These are phyloP conservation scores for Glycyrrhiza uralensis DNA, from an alignment of 306 rosid genomes.

Conservation along the genomic window DNA sequence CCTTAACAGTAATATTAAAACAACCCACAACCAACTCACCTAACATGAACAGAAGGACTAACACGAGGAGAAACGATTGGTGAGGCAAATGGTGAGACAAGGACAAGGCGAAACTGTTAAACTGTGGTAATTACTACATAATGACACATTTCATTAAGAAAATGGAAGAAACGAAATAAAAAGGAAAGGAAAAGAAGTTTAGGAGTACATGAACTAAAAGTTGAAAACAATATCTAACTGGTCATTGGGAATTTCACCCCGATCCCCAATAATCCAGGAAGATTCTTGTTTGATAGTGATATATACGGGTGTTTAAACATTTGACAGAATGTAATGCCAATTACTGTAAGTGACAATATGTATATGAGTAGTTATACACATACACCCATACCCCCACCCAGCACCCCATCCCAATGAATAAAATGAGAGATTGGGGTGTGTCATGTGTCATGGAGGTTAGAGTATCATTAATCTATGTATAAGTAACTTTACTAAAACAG, in stretches of 20 bases:
- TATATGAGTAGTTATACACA: too few species aligned
- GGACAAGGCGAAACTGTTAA: neutral
- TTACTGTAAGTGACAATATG: neutral
- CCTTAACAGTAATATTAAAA: constrained; percentile 2
- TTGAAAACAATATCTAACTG: neutral
- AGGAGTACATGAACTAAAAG: neutral
- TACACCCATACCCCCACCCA: too few species aligned
- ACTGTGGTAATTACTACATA: neutral
- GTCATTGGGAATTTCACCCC: neutral
- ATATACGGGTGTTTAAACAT: neutral
- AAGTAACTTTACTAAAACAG: constrained; percentile 2
- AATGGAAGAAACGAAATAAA: neutral
- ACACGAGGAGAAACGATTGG: neutral
- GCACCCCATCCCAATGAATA: too few species aligned
- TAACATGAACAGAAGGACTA: neutral
- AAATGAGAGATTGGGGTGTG: too few species aligned
- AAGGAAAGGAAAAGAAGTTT: neutral
- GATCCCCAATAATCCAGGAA: neutral
- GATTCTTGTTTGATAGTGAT: neutral
- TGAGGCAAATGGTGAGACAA: neutral
- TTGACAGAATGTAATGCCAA: constrained; percentile 3
- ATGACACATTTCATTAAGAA: neutral
- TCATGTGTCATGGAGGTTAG: too few species aligned
- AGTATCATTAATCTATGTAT: too few species aligned
- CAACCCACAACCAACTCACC: constrained; percentile 17